A percentile compares a stretch with the other conserved stretches of the same genome.
Evolutionary conservation across 345 rosid species (phyloP).

Genomic region (Eucalyptus cloeziana): DNA sequence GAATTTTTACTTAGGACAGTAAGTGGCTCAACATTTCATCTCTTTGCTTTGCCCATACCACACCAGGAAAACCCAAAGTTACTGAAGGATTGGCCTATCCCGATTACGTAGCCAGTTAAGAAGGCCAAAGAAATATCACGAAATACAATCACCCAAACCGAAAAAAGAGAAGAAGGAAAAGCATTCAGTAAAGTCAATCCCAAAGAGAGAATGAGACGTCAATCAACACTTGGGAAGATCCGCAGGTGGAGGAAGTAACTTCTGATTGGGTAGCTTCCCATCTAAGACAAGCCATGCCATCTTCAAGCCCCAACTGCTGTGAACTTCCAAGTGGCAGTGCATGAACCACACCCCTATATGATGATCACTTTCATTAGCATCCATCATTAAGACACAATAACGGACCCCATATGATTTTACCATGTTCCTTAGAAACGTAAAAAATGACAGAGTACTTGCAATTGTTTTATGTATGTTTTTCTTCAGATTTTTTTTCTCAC

Average conservation of each 20-base stretch:
- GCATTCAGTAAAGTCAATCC: background rate
- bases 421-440: background rate
- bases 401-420: background rate
- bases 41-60: background rate
- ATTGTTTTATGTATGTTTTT: background rate
- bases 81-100: background rate
- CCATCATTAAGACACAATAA: background rate
- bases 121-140: background rate
- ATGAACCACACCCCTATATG: slow-evolving; percentile 56
- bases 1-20: background rate
- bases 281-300: slow-evolving; percentile 71
- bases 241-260: slow-evolving; percentile 53
- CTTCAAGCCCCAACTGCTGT: slow-evolving; percentile 62
- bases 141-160: background rate
- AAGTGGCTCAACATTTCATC: background rate
- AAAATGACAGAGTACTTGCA: background rate
- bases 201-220: background rate
- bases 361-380: background rate
- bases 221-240: slow-evolving; percentile 55
- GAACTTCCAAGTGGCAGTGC: slow-evolving; percentile 72
- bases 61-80: background rate
- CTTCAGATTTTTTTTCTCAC: slow-evolving; percentile 1
- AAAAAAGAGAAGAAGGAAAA: background rate
- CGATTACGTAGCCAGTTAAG: background rate
- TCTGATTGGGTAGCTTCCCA: slow-evolving; percentile 50